Base-by-base conservation (phyloP, 2,329 filamentous ascomycete genomes). In the Orbilia brochopaga region DNA sequence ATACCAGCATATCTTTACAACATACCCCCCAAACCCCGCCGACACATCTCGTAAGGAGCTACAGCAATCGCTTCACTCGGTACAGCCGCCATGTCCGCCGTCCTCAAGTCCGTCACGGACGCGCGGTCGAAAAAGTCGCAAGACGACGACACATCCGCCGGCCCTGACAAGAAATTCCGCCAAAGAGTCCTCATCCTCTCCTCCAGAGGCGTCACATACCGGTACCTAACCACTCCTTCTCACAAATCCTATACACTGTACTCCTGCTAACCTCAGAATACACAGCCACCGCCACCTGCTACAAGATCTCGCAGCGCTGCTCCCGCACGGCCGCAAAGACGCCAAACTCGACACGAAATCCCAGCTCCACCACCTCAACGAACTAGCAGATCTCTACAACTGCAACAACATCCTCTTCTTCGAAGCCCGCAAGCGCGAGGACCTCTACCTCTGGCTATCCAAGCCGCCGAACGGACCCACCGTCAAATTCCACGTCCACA, bases 281-380 rank as follows among this genome's bases (percentile, higher is more conserved):
- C 40, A 42, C 76, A 95, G 93, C 80, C 94, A 97, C 80, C 90
- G 94, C 48, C 94, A 99, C 81, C 84, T 99, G 48, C 85, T 99
- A 74, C 90, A 92, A 78, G 94, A 99, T 78, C 84, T 99, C 53
- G 87, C 91, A 66, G 85, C 89, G 30, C 87, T 99, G 80, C 87
- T 99, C 75, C 94, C 94, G 1, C 94, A 99, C 80, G 88, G 88
- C 75, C 88, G 91, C 78, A 96, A 96, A 82, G 94, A 99, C 79
- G 91, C 90, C 76, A 99, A 99, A 81, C 90, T 97, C 75, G 94
- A 99, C 80, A 94, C 91, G 59, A 97, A 97, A 82, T 92, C 90
- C 40, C 92, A 94, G 83, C 85, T 92, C 76, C 85, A 87, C 84
- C 83, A 90, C 79, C 85, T 96, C 57, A 94, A 94, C 81, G 90